These are phyloP conservation scores for Fusarium succisae DNA, from an alignment of 2,329 filamentous ascomycete species.

Conservation along the genomic window DNA sequence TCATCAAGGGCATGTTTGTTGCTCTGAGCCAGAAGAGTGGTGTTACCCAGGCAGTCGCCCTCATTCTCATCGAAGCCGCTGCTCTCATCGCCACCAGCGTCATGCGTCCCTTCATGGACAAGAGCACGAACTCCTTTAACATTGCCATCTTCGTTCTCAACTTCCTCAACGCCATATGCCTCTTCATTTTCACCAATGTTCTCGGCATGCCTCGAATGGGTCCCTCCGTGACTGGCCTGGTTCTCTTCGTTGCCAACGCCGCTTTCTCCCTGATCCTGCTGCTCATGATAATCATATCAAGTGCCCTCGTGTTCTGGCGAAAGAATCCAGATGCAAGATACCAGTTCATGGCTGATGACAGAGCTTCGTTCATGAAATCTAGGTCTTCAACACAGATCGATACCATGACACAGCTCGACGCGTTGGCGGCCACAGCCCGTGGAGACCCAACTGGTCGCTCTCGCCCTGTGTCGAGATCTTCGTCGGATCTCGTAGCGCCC, in stretches of 20 bases:
- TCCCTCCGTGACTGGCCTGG: constrained; percentile 85
- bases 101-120: constrained; percentile 95
- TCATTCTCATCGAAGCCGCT: constrained; percentile 83
- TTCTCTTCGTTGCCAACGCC: constrained; percentile 89
- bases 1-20: constrained; percentile 89
- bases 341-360: constrained; percentile 94
- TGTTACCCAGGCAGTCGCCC: constrained; percentile 81
- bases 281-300: constrained; percentile 75
- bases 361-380: constrained; percentile 97
- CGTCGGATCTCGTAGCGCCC: constrained; percentile 2
- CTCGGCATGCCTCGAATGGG: constrained; percentile 86
- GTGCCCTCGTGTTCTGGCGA: constrained; percentile 75
- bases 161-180: constrained; percentile 88
- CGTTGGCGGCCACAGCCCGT: constrained; percentile 87
- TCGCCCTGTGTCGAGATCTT: constrained; percentile 15
- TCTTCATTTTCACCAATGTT: constrained; percentile 86
- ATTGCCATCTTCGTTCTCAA: constrained; percentile 90
- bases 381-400: constrained; percentile 74
- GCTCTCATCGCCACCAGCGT: constrained; percentile 81
- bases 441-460: constrained; percentile 63
- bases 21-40: constrained; percentile 78
- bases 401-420: constrained; percentile 84
- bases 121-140: constrained; percentile 96
- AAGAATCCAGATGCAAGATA: constrained; percentile 97
- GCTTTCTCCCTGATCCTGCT: constrained; percentile 84